A percentile compares a stretch with the other conserved stretches of the same genome.
Conservation (phyloP, 768 basidiomycete species). For the Mycena albidolilacea region DNA sequence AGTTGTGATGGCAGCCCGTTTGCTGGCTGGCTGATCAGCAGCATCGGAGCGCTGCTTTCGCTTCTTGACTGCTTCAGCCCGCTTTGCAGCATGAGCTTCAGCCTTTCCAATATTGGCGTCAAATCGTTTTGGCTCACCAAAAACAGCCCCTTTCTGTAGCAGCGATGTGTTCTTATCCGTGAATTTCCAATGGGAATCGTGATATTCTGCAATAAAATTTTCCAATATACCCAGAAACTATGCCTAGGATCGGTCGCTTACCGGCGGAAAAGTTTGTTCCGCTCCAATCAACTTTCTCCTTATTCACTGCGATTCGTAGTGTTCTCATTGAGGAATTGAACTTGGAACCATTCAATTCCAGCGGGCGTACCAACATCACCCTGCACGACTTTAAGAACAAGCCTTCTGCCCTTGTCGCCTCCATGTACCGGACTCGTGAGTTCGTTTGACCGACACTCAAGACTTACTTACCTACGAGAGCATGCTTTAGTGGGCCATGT, state of each 20-base stretch:
- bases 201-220: not conserved
- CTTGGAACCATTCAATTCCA: slow-evolving; percentile 1
- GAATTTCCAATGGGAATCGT: not conserved
- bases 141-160: too few species aligned
- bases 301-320: not conserved
- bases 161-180: not conserved
- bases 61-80: too few species aligned
- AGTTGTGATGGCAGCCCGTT: too few species aligned
- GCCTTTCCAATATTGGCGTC: too few species aligned
- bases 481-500: not conserved
- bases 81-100: too few species aligned
- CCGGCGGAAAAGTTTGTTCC: not conserved
- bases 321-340: not conserved
- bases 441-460: not conserved
- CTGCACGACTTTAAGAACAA: slow-evolving; percentile 1
- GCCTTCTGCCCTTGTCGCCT: slow-evolving; percentile 4
- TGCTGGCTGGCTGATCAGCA: too few species aligned
- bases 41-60: too few species aligned
- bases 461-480: not conserved
- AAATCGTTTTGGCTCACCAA: too few species aligned
- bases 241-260: not conserved
- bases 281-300: not conserved
- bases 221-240: not conserved
- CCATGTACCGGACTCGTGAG: slow-evolving; percentile 5
- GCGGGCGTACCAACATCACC: not conserved